A percentile compares a stretch with the other conserved stretches of the same genome.
phyloP scores from a whole-genome alignment of 768 basidiomycete species.

The Lentinula aciculospora region DNA sequence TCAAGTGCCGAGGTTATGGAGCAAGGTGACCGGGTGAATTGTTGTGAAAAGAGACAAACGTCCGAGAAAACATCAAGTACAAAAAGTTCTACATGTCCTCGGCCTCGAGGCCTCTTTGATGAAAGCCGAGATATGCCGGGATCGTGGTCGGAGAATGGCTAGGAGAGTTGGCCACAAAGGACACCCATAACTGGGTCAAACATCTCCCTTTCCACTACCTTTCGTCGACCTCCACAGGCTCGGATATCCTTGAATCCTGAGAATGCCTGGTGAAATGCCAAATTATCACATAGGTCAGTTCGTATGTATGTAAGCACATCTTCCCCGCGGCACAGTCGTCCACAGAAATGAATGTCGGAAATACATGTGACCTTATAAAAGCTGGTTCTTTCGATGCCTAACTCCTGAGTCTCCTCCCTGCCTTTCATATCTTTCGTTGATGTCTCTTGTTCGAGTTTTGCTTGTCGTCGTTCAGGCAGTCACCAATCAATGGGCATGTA shows the following conservation, averaged over 20 bases:
- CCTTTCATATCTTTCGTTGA: conserved; percentile 15
- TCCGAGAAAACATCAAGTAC: not conserved
- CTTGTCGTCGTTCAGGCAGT: conserved; percentile 45
- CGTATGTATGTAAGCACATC: not conserved
- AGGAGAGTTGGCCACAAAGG: no score
- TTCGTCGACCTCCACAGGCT: not conserved
- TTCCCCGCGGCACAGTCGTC: not conserved
- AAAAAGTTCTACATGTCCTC: not conserved
- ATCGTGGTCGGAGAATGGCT: not conserved
- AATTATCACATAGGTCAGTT: not conserved
- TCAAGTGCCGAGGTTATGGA: not conserved
- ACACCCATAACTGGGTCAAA: no score
- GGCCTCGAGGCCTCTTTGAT: not conserved
- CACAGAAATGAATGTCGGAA: not conserved
- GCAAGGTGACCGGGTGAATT: not conserved
- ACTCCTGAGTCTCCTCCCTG: not conserved
- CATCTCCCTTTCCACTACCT: not conserved
- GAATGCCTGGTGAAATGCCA: not conserved
- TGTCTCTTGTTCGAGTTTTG: conserved; percentile 43
- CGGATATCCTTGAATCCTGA: no score
- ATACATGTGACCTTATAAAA: conserved; percentile 11
- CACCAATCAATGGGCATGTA: conserved; percentile 46
- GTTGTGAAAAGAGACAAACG: not conserved
- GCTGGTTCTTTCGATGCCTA: conserved; percentile 8
- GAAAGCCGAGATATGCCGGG: not conserved